Base-by-base conservation (phyloP, 805 yeast genomes). In the Starmerella bombi region DNA sequence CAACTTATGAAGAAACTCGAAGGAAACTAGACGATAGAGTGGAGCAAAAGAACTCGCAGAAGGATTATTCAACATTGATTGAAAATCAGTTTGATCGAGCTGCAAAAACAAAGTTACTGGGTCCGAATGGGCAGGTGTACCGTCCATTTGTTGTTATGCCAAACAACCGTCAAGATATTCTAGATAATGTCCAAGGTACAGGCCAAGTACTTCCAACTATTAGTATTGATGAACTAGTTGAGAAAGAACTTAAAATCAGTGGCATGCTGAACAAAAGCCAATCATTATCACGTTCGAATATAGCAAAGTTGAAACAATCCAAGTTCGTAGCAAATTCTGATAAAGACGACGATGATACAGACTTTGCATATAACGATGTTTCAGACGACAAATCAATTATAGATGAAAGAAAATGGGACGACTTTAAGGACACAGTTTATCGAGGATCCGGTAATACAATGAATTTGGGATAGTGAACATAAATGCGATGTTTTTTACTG, bases 341-440 rank as follows among this genome's bases (percentile, higher is more conserved):
- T 34, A 43, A 65, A 4, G 71, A 69, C 31, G 27, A 23, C 7
- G 65, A 61, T 17, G 76, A 74, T 40, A 84, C 78, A 42, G 84
- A 80, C 46, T 73, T 79, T 46, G 64, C 67, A 20, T 77, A 70
- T 18, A 69, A 64, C n/a, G 83, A 80, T 50, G 53, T n/a, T n/a
- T n/a, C n/a, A n/a, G n/a, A n/a, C n/a, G n/a, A n/a, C n/a, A n/a
- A n/a, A n/a, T n/a, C n/a, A n/a, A n/a, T n/a, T n/a, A n/a, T n/a
- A n/a, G n/a, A n/a, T n/a, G n/a, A n/a, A n/a, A n/a, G 98, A 42
- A 70, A 72, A 32, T 91, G 97, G 97, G 98, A 91, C 60, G 93
- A 81, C 45, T 91, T 88, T 67, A 75, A 76, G 34, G 98, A 91
- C 47, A 73, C 74, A 3, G 75, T 84, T 56, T 80, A 85, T 0